Evolutionary conservation across 805 yeast species (phyloP), one percentile per base, ranked within the genome.

Genomic region (Metschnikowia gruessii): DNA sequence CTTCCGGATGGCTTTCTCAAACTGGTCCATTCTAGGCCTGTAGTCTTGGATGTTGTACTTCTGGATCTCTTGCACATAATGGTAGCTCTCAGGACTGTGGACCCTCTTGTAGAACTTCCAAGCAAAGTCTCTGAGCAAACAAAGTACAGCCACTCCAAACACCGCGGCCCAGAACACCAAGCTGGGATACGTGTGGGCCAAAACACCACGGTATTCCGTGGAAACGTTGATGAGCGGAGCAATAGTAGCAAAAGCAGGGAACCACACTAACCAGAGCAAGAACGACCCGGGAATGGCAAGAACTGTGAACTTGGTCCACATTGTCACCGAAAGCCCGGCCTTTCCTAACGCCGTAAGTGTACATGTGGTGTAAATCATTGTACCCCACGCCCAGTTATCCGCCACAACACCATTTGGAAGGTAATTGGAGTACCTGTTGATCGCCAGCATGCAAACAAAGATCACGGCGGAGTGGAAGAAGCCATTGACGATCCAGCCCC

Each of bases 401-500:
- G 87, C 87, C 11, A 82, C 70, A 40, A 72, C 69, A 5, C 98
- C 99, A 56, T 74, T 69, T 6, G 80, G 69, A 39, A 87, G 70
- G 24, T 80, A 80, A 58, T 82, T 76, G 18, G 95, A 90, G 56
- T 77, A 77, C 45, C 75, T 70, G 65, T 85, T 89, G 39, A 90
- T 83, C 52, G 81, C 76, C 41, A 77, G 74, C 12, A 88, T 74
- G 29, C 92, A 84, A 37, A 90, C 70, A 63, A 83, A 95, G 17
- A 90, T 83, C 18, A 94, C 72, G 2, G 89, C 87, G 11, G 97
- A 88, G 63, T 94, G 99, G 66, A 81, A 94, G 61, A 94, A 92
- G 0, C 99, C 99, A 65, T 94, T 95, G 42, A 82, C 69, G 37
- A 94, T 87, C 99, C 99, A 94, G 16, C 96, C 87, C 98, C 98